phyloP scores from a whole-genome alignment of 257 asterid species.

The Coffea canephora region DNA sequence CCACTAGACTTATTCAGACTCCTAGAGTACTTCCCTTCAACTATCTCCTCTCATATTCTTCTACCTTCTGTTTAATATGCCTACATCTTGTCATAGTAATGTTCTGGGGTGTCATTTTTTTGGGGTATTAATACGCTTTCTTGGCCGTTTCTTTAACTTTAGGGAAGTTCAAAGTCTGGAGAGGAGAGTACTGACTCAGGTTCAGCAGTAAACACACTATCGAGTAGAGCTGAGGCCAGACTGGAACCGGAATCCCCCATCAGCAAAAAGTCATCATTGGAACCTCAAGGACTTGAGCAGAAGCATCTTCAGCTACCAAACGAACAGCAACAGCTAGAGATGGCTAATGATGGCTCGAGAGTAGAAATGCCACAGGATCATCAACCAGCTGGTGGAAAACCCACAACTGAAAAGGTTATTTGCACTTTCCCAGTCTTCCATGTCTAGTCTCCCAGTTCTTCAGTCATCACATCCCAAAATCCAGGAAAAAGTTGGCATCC shows the following conservation, averaged over 20 bases:
- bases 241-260: slow-evolving; percentile 71
- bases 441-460: slow-evolving; percentile 2
- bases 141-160: slow-evolving; percentile 15
- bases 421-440: neutral
- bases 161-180: slow-evolving; percentile 84
- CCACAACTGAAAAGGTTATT: slow-evolving; percentile 56
- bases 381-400: slow-evolving; percentile 38
- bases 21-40: slow-evolving; percentile 39
- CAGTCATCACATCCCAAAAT: slow-evolving; percentile 31
- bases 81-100: neutral
- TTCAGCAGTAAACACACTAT: slow-evolving; percentile 56
- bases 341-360: slow-evolving; percentile 44
- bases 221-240: slow-evolving; percentile 38
- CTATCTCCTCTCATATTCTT: slow-evolving; percentile 13
- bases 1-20: slow-evolving; percentile 71
- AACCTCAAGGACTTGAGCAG: slow-evolving; percentile 27
- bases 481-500: slow-evolving; percentile 36
- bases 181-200: slow-evolving; percentile 71
- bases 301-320: slow-evolving; percentile 36
- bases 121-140: neutral
- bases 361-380: slow-evolving; percentile 34
- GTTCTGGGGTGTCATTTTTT: neutral
- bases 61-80: slow-evolving; percentile 7
- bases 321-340: slow-evolving; percentile 36
- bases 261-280: slow-evolving; percentile 41